phyloP scores from a whole-genome alignment of 2,329 filamentous ascomycete species.

The Rutstroemia sp. region DNA sequence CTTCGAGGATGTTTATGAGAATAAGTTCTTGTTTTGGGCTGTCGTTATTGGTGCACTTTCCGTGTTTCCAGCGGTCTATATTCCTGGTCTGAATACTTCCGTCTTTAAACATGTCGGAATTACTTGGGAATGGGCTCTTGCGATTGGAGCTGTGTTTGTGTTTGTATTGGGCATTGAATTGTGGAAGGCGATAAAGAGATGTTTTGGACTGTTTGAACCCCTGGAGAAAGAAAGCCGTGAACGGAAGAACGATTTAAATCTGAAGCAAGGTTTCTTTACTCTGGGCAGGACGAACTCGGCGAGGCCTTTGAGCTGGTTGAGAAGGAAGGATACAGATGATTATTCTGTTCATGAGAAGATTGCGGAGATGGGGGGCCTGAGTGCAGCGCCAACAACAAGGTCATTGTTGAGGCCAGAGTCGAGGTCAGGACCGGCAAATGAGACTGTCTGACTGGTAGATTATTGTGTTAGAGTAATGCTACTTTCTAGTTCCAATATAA shows the following conservation, averaged over 20 bases:
- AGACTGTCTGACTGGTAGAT: too few relatives aligned
- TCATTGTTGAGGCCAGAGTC: not conserved
- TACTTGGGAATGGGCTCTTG: slow-evolving; percentile 62
- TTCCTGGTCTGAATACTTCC: slow-evolving; percentile 56
- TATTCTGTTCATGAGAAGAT: slow-evolving; percentile 13
- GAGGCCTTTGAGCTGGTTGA: not conserved
- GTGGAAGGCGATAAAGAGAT: slow-evolving; percentile 61
- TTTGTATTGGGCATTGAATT: slow-evolving; percentile 58
- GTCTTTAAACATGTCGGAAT: slow-evolving; percentile 63
- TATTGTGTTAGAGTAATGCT: too few relatives aligned
- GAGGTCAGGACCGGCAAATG: not conserved
- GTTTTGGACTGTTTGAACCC: slow-evolving; percentile 5
- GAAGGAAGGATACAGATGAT: not conserved
- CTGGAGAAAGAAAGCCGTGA: not conserved
- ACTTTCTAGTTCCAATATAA: too few relatives aligned
- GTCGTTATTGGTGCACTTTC: slow-evolving; percentile 50
- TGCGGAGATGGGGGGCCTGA: slow-evolving; percentile 6
- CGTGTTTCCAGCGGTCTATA: slow-evolving; percentile 57
- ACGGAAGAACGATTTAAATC: not conserved
- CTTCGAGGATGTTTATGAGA: slow-evolving; percentile 61
- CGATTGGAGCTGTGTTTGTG: slow-evolving; percentile 50
- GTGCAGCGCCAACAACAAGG: not conserved
- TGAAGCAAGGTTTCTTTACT: slow-evolving; percentile 2
- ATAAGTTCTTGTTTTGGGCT: slow-evolving; percentile 64
- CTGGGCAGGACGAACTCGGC: not conserved